phyloP scores from a whole-genome alignment of 495 filamentous ascomycete genomes.

The Hypomontagnella submonticulosa region DNA sequence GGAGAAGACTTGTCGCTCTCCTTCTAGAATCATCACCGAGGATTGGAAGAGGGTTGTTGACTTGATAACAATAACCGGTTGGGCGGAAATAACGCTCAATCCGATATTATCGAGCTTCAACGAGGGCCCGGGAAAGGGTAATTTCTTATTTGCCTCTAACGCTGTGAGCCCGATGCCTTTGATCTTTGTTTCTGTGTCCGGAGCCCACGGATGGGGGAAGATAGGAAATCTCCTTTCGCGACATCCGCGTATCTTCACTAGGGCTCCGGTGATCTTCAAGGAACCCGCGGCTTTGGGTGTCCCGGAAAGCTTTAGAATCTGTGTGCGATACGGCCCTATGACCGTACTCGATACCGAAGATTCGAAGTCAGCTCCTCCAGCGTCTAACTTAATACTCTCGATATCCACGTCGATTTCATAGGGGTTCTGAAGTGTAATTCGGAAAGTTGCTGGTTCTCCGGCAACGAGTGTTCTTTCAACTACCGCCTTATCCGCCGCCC shows the following conservation, averaged over 20 bases:
- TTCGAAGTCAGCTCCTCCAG: slow-evolving; percentile 75
- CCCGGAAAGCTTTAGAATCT: slow-evolving; percentile 77
- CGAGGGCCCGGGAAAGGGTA: slow-evolving; percentile 48
- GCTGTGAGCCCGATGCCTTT: slow-evolving; percentile 76
- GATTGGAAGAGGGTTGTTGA: slow-evolving; percentile 83
- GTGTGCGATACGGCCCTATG: slow-evolving; percentile 81
- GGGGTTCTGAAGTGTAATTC: slow-evolving; percentile 88
- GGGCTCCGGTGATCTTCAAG: slow-evolving; percentile 79
- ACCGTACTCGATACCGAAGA: slow-evolving; percentile 70
- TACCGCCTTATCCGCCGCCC: slow-evolving; percentile 65
- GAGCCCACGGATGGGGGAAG: slow-evolving; percentile 78
- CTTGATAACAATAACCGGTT: slow-evolving; percentile 80
- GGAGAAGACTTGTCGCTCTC: slow-evolving; percentile 79
- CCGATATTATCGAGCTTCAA: slow-evolving; percentile 62
- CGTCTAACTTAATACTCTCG: slow-evolving; percentile 80
- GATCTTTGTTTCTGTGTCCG: slow-evolving; percentile 75
- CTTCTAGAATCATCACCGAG: slow-evolving; percentile 90
- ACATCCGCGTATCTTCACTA: slow-evolving; percentile 83
- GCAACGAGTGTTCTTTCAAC: slow-evolving; percentile 77
- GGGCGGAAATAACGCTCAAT: slow-evolving; percentile 77
- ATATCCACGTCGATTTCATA: slow-evolving; percentile 93
- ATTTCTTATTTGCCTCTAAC: slow-evolving; percentile 56
- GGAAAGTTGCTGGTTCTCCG: slow-evolving; percentile 78
- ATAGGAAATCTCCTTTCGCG: slow-evolving; percentile 84
- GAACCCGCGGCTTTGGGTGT: slow-evolving; percentile 72